phyloP scores from a whole-genome alignment of 345 rosid genomes.

The Rhodomyrtus tomentosa region DNA sequence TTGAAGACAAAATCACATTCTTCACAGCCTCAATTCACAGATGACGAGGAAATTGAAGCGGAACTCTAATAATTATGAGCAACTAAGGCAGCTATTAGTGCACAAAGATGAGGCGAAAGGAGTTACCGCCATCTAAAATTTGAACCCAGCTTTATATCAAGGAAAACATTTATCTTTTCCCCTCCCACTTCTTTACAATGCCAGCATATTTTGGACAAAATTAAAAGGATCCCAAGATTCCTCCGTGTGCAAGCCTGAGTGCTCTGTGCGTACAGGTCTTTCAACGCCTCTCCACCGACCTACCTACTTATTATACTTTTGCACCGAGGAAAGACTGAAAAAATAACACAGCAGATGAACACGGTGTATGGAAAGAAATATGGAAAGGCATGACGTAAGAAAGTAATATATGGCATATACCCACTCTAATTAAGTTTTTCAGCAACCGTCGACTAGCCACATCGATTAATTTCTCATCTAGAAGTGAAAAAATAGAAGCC shows the following conservation, averaged over 20 bases:
- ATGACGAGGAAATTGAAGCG: neutral
- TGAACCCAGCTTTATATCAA: conserved; percentile 13
- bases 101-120: conserved; percentile 9
- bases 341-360: neutral
- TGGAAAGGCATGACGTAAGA: neutral
- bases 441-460: neutral
- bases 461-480: neutral
- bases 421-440: neutral
- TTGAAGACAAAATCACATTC: neutral
- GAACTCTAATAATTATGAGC: neutral
- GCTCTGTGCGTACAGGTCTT: neutral
- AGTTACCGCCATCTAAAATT: conserved; percentile 11
- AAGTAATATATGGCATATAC: neutral
- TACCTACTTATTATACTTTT: conserved; percentile 19
- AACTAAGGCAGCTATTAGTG: conserved; percentile 7
- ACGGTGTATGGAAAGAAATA: neutral
- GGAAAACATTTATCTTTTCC: neutral
- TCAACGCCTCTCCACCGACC: neutral
- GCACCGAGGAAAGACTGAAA: conserved; percentile 50
- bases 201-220: conserved; percentile 13
- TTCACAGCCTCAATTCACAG: neutral
- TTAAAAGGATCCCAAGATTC: conserved; percentile 16
- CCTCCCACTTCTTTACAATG: conserved; percentile 4
- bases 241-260: neutral
- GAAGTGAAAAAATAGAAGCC: neutral